A percentile compares a stretch with the other conserved stretches of the same genome.
phyloP scores from a whole-genome alignment of 78 protist genomes.

The Cyanophora paradoxa region DNA sequence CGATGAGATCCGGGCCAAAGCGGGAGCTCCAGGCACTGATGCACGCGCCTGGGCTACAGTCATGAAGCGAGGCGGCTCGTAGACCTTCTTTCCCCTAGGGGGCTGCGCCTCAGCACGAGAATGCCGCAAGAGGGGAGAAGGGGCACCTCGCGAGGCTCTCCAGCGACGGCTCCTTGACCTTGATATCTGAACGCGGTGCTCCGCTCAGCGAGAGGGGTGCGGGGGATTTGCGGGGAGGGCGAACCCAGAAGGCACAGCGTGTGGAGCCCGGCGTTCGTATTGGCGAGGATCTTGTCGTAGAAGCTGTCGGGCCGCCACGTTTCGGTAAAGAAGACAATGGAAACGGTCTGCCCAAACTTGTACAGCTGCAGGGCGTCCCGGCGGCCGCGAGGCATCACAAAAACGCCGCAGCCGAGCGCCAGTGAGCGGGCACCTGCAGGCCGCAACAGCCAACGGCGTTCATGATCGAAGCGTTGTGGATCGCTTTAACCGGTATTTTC shows the following conservation, averaged over 20 bases:
- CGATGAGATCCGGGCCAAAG: too few relatives aligned
- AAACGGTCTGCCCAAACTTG: constrained; percentile 93
- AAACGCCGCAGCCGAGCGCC: too few relatives aligned
- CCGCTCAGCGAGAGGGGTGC: not conserved
- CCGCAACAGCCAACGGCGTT: constrained; percentile 97
- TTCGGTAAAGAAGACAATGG: constrained; percentile 76
- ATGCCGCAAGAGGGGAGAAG: not conserved
- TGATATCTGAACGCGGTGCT: constrained; percentile 92
- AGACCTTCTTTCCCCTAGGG: constrained; percentile 78
- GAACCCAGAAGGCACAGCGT: constrained; percentile 84
- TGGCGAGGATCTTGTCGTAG: constrained; percentile 75
- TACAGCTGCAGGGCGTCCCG: constrained; percentile 40
- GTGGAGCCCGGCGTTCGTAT: constrained; percentile 84
- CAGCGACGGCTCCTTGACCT: constrained; percentile 87
- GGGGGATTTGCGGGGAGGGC: not conserved
- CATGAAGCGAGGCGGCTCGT: constrained; percentile 98
- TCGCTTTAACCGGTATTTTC: constrained; percentile 43
- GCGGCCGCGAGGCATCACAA: too few relatives aligned
- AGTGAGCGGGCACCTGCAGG: constrained; percentile 71
- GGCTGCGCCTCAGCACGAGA: too few relatives aligned
- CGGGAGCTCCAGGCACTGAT: constrained; percentile 67
- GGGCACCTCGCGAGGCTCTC: constrained; percentile 64
- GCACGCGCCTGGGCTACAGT: constrained; percentile 66
- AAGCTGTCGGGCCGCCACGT: constrained; percentile 87
- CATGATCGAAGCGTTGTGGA: constrained; percentile 99